phyloP scores from a whole-genome alignment of 225 moss, liverwort and hornwort genomes.

The Asterella californica region DNA sequence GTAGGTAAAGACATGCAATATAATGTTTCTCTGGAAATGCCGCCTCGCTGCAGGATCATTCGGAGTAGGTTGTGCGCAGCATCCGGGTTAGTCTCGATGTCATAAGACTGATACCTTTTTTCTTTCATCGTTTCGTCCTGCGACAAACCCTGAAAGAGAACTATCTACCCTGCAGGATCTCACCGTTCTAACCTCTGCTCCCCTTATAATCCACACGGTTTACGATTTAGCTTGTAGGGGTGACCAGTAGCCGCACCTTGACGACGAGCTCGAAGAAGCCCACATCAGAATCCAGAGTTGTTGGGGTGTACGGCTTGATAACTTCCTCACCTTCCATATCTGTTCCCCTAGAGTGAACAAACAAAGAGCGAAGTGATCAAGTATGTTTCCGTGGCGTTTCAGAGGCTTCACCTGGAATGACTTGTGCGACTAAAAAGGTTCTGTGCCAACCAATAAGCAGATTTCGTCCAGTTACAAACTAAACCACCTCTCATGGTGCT shows the following conservation, averaged over 20 bases:
- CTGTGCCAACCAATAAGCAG: background rate
- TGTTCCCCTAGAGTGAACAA: slow-evolving; percentile 50
- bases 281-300: slow-evolving; percentile 81
- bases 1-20: too few relatives aligned
- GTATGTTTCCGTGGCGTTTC: background rate
- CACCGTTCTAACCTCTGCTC: background rate
- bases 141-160: background rate
- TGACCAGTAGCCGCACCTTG: slow-evolving; percentile 54
- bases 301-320: slow-evolving; percentile 88
- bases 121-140: too few relatives aligned
- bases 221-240: background rate
- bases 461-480: background rate
- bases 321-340: slow-evolving; percentile 79
- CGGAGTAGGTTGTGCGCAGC: too few relatives aligned
- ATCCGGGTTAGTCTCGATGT: too few relatives aligned
- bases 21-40: too few relatives aligned
- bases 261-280: slow-evolving; percentile 90
- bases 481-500: background rate
- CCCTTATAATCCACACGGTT: background rate
- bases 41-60: too few relatives aligned
- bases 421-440: background rate
- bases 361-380: background rate
- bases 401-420: background rate
- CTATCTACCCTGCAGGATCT: background rate
- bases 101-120: too few relatives aligned